A percentile compares a stretch with the other conserved stretches of the same genome.
These are phyloP conservation scores for Solanum paucissectum DNA, from an alignment of 257 asterid genomes.

Conservation along the genomic window DNA sequence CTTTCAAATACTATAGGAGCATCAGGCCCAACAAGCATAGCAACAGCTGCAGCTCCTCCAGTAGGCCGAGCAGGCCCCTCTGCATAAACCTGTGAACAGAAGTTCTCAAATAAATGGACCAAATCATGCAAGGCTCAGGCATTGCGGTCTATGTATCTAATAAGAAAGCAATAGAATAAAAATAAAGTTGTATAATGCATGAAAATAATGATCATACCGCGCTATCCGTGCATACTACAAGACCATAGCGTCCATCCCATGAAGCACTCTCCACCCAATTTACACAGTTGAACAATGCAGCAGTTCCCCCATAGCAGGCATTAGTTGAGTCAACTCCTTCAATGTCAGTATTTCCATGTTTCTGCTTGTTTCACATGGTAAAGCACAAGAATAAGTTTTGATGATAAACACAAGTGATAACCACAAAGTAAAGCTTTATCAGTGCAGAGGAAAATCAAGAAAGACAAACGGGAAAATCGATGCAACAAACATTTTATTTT, in stretches of 20 bases:
- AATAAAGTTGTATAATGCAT: background rate
- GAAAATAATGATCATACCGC: slow-evolving; percentile 52
- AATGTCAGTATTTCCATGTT: slow-evolving; percentile 81
- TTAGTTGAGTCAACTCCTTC: slow-evolving; percentile 99
- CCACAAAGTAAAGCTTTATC: background rate
- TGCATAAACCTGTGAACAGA: slow-evolving; percentile 74
- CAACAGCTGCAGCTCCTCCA: slow-evolving; percentile 98
- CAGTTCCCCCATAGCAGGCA: slow-evolving; percentile 99
- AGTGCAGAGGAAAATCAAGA: background rate
- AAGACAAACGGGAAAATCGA: background rate
- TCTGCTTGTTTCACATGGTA: slow-evolving; percentile 33
- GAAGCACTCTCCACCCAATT: slow-evolving; percentile 98
- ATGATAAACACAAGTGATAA: background rate
- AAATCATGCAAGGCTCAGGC: background rate
- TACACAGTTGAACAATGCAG: slow-evolving; percentile 88
- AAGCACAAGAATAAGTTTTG: slow-evolving; percentile 5
- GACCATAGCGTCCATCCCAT: slow-evolving; percentile 99
- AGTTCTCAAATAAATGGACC: background rate
- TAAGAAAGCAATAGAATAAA: background rate
- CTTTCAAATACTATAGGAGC: slow-evolving; percentile 96
- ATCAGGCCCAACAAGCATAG: slow-evolving; percentile 95
- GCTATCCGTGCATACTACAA: slow-evolving; percentile 98
- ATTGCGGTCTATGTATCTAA: background rate
- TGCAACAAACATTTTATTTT: background rate
- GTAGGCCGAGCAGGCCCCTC: slow-evolving; percentile 99